Conservation (phyloP, 2,329 filamentous ascomycete species). For the Colletotrichum australisinense region DNA sequence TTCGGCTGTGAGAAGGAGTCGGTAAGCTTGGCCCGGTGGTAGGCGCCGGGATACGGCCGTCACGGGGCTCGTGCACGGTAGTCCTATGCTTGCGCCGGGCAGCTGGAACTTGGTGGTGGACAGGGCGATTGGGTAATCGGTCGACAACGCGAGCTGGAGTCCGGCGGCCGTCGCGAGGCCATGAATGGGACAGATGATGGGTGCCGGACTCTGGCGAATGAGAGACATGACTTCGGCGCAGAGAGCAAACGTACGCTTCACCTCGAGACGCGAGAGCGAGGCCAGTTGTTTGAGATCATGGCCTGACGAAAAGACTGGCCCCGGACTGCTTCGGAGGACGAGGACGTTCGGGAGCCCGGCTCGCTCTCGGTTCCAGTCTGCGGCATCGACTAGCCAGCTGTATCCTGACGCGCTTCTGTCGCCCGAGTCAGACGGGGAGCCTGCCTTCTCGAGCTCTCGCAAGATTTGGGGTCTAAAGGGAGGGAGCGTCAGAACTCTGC, state of each 20-base stretch:
- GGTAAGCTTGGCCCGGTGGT: constrained; percentile 40
- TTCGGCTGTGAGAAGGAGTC: constrained; percentile 45
- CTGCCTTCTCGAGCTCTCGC: constrained; percentile 32
- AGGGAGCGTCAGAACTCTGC: constrained; percentile 41
- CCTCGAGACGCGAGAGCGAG: constrained; percentile 13
- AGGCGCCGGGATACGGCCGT: constrained; percentile 42
- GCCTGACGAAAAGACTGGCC: constrained; percentile 46
- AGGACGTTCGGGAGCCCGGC: constrained; percentile 43
- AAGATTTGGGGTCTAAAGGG: constrained; percentile 40
- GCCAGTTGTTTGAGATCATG: constrained; percentile 45
- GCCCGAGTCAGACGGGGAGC: background rate
- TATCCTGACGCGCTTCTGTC: constrained; percentile 10
- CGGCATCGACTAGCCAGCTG: constrained; percentile 43
- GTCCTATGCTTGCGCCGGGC: constrained; percentile 43
- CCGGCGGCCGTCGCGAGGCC: constrained; percentile 47
- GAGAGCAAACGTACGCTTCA: constrained; percentile 40
- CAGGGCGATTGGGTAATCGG: constrained; percentile 44
- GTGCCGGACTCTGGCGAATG: constrained; percentile 44
- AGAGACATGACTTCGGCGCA: constrained; percentile 47
- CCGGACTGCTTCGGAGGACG: constrained; percentile 44
- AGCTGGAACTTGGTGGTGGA: constrained; percentile 40
- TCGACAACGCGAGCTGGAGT: constrained; percentile 46
- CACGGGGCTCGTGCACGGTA: constrained; percentile 46
- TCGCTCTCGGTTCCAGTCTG: constrained; percentile 40
- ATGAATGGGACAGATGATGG: constrained; percentile 45